phyloP scores from a whole-genome alignment of 2,329 filamentous ascomycete genomes.

The Moelleriella libera region DNA sequence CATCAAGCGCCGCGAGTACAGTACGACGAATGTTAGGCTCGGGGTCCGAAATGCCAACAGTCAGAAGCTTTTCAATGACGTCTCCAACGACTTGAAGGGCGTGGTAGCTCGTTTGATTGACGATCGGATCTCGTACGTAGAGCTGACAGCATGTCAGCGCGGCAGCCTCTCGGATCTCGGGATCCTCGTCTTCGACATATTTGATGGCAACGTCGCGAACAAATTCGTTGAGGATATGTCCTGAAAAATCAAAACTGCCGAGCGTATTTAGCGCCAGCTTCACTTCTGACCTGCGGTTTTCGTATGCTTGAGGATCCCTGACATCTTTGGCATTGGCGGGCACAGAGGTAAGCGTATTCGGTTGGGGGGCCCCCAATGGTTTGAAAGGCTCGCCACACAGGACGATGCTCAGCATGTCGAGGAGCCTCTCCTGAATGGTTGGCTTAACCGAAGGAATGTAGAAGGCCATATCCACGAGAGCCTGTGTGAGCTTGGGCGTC shows the following conservation, averaged over 20 bases:
- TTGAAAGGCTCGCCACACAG: constrained; percentile 87
- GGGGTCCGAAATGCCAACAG: constrained; percentile 84
- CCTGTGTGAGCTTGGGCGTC: constrained; percentile 85
- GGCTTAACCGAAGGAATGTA: constrained; percentile 92
- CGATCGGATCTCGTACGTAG: constrained; percentile 91
- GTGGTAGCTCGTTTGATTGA: constrained; percentile 94
- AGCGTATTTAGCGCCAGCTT: constrained; percentile 87
- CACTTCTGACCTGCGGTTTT: constrained; percentile 71
- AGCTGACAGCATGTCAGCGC: constrained; percentile 96
- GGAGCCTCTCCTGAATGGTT: constrained; percentile 81
- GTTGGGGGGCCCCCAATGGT: constrained; percentile 76
- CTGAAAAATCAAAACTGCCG: constrained; percentile 92
- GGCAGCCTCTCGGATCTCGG: constrained; percentile 84
- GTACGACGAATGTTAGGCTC: constrained; percentile 80
- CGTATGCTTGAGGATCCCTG: constrained; percentile 69
- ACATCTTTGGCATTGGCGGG: constrained; percentile 78
- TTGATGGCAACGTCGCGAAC: constrained; percentile 96
- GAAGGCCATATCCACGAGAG: constrained; percentile 95
- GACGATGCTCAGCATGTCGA: constrained; percentile 90
- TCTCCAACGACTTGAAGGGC: constrained; percentile 95
- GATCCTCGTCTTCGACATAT: constrained; percentile 92
- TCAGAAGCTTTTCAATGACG: constrained; percentile 92
- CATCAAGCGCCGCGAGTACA: constrained; percentile 78
- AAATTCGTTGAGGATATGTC: constrained; percentile 93
- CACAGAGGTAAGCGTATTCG: constrained; percentile 65